Evolutionary conservation across 805 yeast genomes (phyloP), one percentile per base, ranked within the genome.

Genomic region (Saccharomycopsis fibuligera): DNA sequence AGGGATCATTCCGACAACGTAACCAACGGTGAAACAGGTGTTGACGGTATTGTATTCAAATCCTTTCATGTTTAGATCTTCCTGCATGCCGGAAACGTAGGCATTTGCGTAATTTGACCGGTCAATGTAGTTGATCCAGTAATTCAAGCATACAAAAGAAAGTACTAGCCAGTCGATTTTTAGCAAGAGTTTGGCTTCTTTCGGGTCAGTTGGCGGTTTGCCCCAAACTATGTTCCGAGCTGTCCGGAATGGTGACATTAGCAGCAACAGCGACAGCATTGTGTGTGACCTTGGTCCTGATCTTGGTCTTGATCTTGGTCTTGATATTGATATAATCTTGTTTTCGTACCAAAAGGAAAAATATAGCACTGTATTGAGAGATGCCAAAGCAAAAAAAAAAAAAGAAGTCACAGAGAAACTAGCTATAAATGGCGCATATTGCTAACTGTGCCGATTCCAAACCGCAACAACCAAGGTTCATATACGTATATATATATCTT

Each of bases 11-110:
- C 79, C 80, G 17, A 81, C 67, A 27, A 76, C 73, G 58, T 79
- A 78, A 2, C 88, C 89, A 6, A 77, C 70, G 21, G 74, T 77
- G 61, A 78, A 80, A 45, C 75, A 70, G 0, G 83, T 77, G 51
- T 74, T 75, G 45, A 78, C 67, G 36, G 74, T 52, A 57, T 78
- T 78, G 53, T 69, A 72, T 48, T 78, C 72, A 50, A 74, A 62
- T 10, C 79, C 79, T 36, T 58, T 52, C 68, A 78, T 65, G 2
- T 63, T 55, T 48, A 77, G 56, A 46, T 74, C 84, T 49, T 77
- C 78, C 55, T 76, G 71, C 84, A 81, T 76, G 8, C 86, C 86
- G 9, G 79, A 70, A n/a, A 79, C 81, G 58, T 80, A 81, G 2
- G 86, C 85, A 56, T 76, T 73, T 29, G 73, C 64, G 37, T 78